Evolutionary conservation across 148 eudicot genomes (phyloP).

Genomic region (Amaranthus hypochondriacus): DNA sequence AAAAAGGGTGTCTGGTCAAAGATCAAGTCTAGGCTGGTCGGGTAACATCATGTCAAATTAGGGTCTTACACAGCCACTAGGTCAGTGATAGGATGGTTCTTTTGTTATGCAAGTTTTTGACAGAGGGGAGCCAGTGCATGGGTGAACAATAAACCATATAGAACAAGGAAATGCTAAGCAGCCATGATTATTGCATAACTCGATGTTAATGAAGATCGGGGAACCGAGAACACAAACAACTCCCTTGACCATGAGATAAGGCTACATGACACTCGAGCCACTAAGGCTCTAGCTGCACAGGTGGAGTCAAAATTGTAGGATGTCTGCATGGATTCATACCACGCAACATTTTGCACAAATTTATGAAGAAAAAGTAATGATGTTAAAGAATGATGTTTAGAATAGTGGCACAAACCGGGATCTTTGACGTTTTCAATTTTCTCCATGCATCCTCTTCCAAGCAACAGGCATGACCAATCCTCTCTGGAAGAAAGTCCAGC

Average conservation of each 20-base stretch:
- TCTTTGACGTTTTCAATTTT: slow-evolving; percentile 53
- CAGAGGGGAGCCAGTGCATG: too few relatives aligned
- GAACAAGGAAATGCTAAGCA: too few relatives aligned
- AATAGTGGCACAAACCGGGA: slow-evolving; percentile 54
- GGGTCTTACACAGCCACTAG: too few relatives aligned
- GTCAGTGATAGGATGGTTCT: too few relatives aligned
- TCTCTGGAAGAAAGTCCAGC: slow-evolving; percentile 82
- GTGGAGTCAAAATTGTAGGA: not conserved
- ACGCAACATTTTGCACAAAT: not conserved
- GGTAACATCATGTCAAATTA: too few relatives aligned
- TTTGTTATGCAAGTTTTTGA: too few relatives aligned
- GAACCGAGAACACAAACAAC: not conserved
- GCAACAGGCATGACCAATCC: slow-evolving; percentile 97
- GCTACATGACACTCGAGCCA: not conserved
- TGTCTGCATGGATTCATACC: not conserved
- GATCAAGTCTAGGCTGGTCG: too few relatives aligned
- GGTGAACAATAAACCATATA: too few relatives aligned
- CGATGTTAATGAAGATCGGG: not conserved
- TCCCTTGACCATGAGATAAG: not conserved
- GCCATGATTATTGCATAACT: too few relatives aligned
- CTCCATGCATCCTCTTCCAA: slow-evolving; percentile 79
- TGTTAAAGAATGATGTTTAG: not conserved
- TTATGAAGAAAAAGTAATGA: not conserved
- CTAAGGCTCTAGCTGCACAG: not conserved
- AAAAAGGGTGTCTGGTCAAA: too few relatives aligned